A percentile compares a stretch with the other conserved stretches of the same genome.
phyloP scores from a whole-genome alignment of 2,329 filamentous ascomycete species.

The Thelonectria blattea region DNA sequence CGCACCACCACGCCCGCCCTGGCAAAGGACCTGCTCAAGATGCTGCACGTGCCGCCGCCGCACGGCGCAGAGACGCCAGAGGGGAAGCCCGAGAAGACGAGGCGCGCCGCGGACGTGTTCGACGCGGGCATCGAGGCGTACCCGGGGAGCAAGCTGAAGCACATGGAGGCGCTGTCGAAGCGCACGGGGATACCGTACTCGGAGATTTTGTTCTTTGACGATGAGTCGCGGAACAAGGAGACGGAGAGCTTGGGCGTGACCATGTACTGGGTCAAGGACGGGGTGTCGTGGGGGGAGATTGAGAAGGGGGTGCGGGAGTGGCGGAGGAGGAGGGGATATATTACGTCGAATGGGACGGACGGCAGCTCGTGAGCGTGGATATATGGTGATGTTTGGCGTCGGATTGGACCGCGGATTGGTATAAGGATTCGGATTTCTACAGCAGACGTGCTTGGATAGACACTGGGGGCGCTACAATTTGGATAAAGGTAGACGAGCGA shows the following conservation, averaged over 20 bases:
- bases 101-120: slow-evolving; percentile 64
- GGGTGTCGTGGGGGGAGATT: slow-evolving; percentile 76
- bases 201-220: slow-evolving; percentile 96
- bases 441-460: background rate
- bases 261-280: slow-evolving; percentile 82
- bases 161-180: slow-evolving; percentile 77
- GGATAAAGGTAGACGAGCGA: slow-evolving; percentile 1
- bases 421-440: background rate
- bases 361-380: background rate
- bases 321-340: slow-evolving; percentile 71
- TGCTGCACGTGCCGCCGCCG: slow-evolving; percentile 64
- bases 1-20: slow-evolving; percentile 81
- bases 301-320: slow-evolving; percentile 82
- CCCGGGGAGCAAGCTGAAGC: slow-evolving; percentile 81
- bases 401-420: background rate
- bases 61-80: slow-evolving; percentile 25
- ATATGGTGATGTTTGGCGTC: background rate
- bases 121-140: slow-evolving; percentile 70
- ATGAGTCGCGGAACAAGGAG: slow-evolving; percentile 85
- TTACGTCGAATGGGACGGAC: background rate
- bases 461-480: background rate
- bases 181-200: slow-evolving; percentile 73
- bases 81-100: slow-evolving; percentile 41
- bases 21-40: slow-evolving; percentile 78
- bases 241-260: slow-evolving; percentile 80